Evolutionary conservation across 2,329 filamentous ascomycete species (phyloP), one percentile per base, ranked within the genome.

Genomic region (Didymella lethalis): DNA sequence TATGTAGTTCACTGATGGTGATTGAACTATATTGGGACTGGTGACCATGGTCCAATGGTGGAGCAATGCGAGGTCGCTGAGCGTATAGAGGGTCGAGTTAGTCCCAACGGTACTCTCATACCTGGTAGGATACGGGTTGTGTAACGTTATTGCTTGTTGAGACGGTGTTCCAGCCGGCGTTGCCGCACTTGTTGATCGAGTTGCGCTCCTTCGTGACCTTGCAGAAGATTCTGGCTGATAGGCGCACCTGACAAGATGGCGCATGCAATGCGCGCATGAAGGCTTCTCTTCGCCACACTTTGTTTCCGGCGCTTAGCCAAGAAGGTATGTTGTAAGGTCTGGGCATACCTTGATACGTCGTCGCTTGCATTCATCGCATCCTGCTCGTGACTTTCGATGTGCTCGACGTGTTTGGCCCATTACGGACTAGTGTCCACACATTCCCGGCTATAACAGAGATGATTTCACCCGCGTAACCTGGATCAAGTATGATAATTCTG

Each of bases 321-420:
- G 16, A 32, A 14, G 1, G 18, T 6, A 25, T n/a, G 23, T 12
- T 12, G 6, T 2, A 3, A 14, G 8, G 3, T 25, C 25, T 23
- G 26, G 40, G n/a, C 26, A 20, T 57, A 66, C 65, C 59, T 69
- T 69, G 38, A 67, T 69, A 12, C 62, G 59, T n/a, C 66, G 61
- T 38, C 62, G 65, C 32, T 65, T 69, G 41, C 66, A 67, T 48
- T 64, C 59, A 23, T 43, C 34, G 32, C 65, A 68, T 14, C 65
- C 65, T 4, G 28, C 51, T 16, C 65, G 62, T 28, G 65, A 68
- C 52, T 67, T 68, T 7, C 61, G 54, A 44, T 68, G 65, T 14
- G 64, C 60, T 32, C 50, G 44, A 41, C 64, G 61, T 20, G 58
- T 66, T 47, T 56, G 41, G 14, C 57, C 51, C 52, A 59, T 59